These are phyloP conservation scores for Pichia sp. DNA, from an alignment of 1,139 yeast genomes.

Conservation along the genomic window DNA sequence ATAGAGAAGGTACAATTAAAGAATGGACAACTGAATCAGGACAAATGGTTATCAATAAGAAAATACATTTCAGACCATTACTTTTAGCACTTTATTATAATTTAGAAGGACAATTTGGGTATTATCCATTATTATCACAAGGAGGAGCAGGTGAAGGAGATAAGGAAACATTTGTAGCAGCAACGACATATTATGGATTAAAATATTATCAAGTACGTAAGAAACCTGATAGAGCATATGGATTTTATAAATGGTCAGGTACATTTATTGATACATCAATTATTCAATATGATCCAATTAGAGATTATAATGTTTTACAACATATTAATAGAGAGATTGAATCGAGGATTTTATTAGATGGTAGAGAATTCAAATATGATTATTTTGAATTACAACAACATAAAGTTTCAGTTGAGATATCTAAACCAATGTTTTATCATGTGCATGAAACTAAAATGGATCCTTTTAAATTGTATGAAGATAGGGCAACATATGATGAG, in stretches of 20 bases:
- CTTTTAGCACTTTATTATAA: conserved; percentile 50
- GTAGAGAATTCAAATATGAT: conserved; percentile 16
- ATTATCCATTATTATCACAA: conserved; percentile 53
- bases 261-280: conserved; percentile 21
- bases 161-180: conserved; percentile 57
- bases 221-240: conserved; percentile 19
- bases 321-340: conserved; percentile 13
- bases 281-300: conserved; percentile 36
- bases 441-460: conserved; percentile 36
- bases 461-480: conserved; percentile 22
- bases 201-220: conserved; percentile 45
- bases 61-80: conserved; percentile 42
- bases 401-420: conserved; percentile 20
- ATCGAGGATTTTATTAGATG: conserved; percentile 11
- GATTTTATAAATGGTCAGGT: conserved; percentile 14
- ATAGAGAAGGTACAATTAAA: conserved; percentile 48
- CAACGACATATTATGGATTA: conserved; percentile 42
- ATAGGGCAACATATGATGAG: conserved; percentile 18
- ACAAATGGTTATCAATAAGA: conserved; percentile 46
- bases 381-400: conserved; percentile 19
- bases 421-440: conserved; percentile 33
- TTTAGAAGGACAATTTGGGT: conserved; percentile 49
- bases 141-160: conserved; percentile 68
- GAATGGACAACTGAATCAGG: conserved; percentile 61
- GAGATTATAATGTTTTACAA: conserved; percentile 27